These are phyloP conservation scores for Penicillium paxilli DNA, from an alignment of 495 filamentous ascomycete genomes.

Conservation along the genomic window DNA sequence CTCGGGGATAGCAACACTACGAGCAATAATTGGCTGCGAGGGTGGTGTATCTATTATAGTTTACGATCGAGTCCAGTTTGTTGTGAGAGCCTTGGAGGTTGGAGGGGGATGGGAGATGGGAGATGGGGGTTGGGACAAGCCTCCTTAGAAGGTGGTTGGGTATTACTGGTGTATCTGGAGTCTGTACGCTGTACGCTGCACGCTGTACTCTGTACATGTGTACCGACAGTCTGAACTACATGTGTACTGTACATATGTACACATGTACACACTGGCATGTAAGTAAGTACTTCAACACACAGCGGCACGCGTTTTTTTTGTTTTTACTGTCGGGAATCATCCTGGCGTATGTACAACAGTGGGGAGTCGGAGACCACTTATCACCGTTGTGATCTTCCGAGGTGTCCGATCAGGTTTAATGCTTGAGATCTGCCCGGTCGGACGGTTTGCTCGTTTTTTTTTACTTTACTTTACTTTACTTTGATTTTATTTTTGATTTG, in stretches of 20 bases:
- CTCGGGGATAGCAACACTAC: background rate
- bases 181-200: background rate
- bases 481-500: background rate
- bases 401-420: slow-evolving; percentile 16
- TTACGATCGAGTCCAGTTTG: background rate
- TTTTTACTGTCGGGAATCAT: background rate
- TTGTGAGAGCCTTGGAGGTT: background rate
- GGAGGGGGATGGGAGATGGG: too few relatives aligned
- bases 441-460: background rate
- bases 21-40: background rate
- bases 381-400: slow-evolving; percentile 13
- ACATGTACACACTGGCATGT: background rate
- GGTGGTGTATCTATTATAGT: background rate
- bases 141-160: background rate
- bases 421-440: slow-evolving; percentile 1
- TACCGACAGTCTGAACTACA: background rate
- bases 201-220: background rate
- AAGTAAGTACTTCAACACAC: background rate
- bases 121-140: too few relatives aligned
- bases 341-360: background rate
- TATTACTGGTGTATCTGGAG: background rate
- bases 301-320: background rate
- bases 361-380: background rate
- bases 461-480: background rate
- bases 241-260: background rate